phyloP scores from a whole-genome alignment of 2,329 filamentous ascomycete genomes.

The Claviceps fusiformis region DNA sequence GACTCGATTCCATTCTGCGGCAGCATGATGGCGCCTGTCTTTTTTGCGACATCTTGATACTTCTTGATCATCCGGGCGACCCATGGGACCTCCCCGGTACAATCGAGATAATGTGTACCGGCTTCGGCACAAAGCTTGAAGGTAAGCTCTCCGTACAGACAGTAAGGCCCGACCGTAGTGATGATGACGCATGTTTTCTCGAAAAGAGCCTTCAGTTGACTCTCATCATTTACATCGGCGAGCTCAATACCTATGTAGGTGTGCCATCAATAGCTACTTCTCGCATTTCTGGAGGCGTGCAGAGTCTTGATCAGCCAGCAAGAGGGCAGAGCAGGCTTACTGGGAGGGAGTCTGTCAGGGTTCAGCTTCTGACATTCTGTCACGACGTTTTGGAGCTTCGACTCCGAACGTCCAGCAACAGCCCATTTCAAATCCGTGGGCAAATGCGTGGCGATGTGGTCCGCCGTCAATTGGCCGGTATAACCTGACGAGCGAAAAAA shows the following conservation, averaged over 20 bases:
- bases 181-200: slow-evolving; percentile 44
- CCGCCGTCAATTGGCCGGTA: slow-evolving; percentile 63
- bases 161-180: slow-evolving; percentile 46
- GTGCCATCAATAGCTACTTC: not conserved
- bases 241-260: slow-evolving; percentile 35
- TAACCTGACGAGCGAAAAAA: slow-evolving; percentile 46
- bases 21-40: slow-evolving; percentile 43
- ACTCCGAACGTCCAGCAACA: slow-evolving; percentile 65
- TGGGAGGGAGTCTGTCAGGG: slow-evolving; percentile 55
- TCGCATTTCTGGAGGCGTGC: not conserved
- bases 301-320: not conserved
- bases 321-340: slow-evolving; percentile 27
- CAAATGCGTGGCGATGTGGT: slow-evolving; percentile 57
- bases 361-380: slow-evolving; percentile 53
- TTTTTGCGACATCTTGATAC: slow-evolving; percentile 39
- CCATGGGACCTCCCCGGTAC: slow-evolving; percentile 47
- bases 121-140: slow-evolving; percentile 48
- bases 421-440: slow-evolving; percentile 79
- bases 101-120: slow-evolving; percentile 52
- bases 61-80: slow-evolving; percentile 46
- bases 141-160: slow-evolving; percentile 39
- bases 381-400: slow-evolving; percentile 58
- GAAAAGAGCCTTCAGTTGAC: slow-evolving; percentile 33
- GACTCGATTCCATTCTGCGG: slow-evolving; percentile 51
- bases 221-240: slow-evolving; percentile 30